Conservation (phyloP, 495 filamentous ascomycete species). For the Penicillium psychrofluorescens region DNA sequence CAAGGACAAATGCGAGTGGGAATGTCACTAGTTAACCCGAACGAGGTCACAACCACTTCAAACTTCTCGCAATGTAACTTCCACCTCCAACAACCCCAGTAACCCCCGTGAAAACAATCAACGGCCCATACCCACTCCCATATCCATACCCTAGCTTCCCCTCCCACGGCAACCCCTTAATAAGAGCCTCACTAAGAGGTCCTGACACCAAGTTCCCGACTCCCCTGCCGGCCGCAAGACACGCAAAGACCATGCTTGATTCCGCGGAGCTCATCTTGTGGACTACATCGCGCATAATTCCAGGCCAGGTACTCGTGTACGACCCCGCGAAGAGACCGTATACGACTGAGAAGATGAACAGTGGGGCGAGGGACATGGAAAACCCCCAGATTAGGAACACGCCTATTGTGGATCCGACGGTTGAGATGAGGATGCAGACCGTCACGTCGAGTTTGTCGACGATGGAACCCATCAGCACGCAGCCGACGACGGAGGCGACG, state of each 20-base stretch:
- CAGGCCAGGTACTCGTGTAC: conserved; percentile 49
- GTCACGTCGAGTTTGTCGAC: conserved; percentile 50
- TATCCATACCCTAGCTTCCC: conserved; percentile 15
- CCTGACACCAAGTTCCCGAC: conserved; percentile 51
- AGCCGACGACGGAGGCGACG: conserved; percentile 42
- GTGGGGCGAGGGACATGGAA: conserved; percentile 37
- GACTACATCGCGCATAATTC: conserved; percentile 44
- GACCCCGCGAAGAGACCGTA: conserved; percentile 59
- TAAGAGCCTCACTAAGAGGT: conserved; percentile 47
- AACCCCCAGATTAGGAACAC: conserved; percentile 63
- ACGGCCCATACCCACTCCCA: conserved; percentile 26
- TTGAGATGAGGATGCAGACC: conserved; percentile 44
- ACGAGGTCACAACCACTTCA: conserved; percentile 5
- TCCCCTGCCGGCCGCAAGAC: conserved; percentile 50
- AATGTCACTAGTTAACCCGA: no score
- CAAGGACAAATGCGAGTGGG: no score
- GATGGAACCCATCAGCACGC: conserved; percentile 47
- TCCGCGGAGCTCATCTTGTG: conserved; percentile 28
- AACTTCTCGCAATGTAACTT: conserved; percentile 15
- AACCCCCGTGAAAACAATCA: conserved; percentile 37
- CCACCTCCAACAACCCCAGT: conserved; percentile 31
- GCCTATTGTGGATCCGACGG: conserved; percentile 41
- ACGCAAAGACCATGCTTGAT: conserved; percentile 47
- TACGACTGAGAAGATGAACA: conserved; percentile 51
- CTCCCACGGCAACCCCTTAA: conserved; percentile 13